Conservation (phyloP, 257 asterid species). For the Solanum tacnaense region DNA sequence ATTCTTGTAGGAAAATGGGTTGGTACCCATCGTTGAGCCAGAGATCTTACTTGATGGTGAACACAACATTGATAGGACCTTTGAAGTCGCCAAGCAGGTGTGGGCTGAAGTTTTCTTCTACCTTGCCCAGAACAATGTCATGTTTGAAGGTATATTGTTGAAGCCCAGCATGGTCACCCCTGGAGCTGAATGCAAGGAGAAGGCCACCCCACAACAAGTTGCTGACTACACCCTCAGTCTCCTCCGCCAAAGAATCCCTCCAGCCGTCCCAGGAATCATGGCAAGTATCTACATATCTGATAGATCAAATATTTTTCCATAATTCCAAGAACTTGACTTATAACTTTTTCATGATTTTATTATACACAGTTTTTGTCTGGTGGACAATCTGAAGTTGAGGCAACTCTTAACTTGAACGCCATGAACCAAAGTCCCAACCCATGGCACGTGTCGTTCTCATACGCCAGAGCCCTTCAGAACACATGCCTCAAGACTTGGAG, state of each 20-base stretch:
- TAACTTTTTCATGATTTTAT: neutral
- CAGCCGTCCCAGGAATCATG: constrained; percentile 78
- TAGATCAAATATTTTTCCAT: neutral
- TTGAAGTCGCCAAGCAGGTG: constrained; percentile 55
- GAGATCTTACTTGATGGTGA: constrained; percentile 74
- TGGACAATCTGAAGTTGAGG: constrained; percentile 75
- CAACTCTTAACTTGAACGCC: constrained; percentile 62
- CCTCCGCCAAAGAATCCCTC: constrained; percentile 58
- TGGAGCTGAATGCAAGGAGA: constrained; percentile 55
- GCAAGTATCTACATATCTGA: constrained; percentile 15
- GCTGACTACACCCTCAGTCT: constrained; percentile 58
- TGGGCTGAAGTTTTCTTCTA: constrained; percentile 82
- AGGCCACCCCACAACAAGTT: constrained; percentile 48
- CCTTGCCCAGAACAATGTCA: constrained; percentile 56
- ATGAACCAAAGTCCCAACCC: constrained; percentile 68
- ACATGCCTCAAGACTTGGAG: constrained; percentile 73
- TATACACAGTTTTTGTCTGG: constrained; percentile 51
- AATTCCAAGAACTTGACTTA: neutral
- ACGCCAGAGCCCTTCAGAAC: constrained; percentile 72
- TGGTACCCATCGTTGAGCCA: constrained; percentile 83
- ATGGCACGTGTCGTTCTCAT: constrained; percentile 70
- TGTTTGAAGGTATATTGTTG: constrained; percentile 65
- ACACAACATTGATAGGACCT: constrained; percentile 58
- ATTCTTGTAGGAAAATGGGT: constrained; percentile 53
- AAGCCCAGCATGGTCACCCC: constrained; percentile 84